Conservation (phyloP, 345 rosid species). For the Mangifera indica region DNA sequence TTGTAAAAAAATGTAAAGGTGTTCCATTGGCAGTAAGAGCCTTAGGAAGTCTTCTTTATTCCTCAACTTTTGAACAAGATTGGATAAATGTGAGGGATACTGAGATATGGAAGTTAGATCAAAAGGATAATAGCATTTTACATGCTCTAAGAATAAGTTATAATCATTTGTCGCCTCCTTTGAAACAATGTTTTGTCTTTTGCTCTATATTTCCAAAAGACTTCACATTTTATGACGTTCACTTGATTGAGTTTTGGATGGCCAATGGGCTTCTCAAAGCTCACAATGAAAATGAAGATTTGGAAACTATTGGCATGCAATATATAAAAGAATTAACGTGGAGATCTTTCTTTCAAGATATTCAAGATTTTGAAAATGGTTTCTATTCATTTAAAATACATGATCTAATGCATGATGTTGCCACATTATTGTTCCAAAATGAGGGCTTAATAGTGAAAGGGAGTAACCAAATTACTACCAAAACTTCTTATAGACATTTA, state of each 20-base stretch:
- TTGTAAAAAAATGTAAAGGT: no score
- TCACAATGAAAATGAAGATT: not conserved
- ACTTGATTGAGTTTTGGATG: not conserved
- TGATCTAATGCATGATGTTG: not conserved
- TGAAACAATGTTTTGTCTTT: not conserved
- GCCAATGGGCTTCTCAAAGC: not conserved
- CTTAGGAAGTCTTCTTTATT: conserved; percentile 19
- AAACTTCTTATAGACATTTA: not conserved
- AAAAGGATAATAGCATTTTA: not conserved
- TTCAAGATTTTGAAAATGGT: no score
- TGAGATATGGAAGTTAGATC: no score
- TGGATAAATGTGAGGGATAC: not conserved
- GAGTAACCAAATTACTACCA: not conserved
- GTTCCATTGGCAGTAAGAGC: not conserved
- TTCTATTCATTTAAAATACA: not conserved
- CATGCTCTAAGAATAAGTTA: no score
- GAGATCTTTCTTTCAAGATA: not conserved
- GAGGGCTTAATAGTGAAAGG: not conserved
- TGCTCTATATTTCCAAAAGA: not conserved
- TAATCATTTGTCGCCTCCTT: not conserved
- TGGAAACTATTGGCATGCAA: not conserved
- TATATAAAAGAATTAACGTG: not conserved
- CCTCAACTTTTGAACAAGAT: not conserved
- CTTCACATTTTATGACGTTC: no score
- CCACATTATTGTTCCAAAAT: not conserved